A percentile compares a stretch with the other conserved stretches of the same genome.
phyloP scores from a whole-genome alignment of 176 grass and related monocot species.

The Microstegium vimineum region DNA sequence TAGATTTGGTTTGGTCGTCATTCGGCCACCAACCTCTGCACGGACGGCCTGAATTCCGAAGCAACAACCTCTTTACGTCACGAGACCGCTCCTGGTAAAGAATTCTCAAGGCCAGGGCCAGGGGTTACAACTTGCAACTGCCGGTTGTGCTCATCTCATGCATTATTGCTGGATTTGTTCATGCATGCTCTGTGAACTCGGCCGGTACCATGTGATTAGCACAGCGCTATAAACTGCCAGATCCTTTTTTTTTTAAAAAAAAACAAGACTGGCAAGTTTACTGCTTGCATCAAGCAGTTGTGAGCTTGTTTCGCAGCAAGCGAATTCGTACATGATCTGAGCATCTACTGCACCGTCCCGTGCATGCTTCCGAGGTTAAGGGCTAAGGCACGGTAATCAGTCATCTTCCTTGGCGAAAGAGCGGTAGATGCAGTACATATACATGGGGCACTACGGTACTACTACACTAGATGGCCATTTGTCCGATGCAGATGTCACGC shows the following conservation, averaged over 20 bases:
- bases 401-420: neutral
- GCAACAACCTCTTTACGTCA: neutral
- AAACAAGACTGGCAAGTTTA: neutral
- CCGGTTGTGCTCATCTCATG: neutral
- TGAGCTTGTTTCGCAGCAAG: too few relatives aligned
- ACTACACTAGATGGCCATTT: conserved; percentile 2
- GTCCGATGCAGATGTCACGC: conserved; percentile 23
- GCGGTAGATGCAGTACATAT: conserved; percentile 24
- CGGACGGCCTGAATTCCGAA: neutral
- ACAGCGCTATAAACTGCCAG: too few relatives aligned
- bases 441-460: neutral
- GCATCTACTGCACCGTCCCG: neutral
- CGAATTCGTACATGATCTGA: neutral
- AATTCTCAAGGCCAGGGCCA: neutral
- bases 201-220: too few relatives aligned
- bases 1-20: conserved; percentile 19
- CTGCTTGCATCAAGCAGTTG: neutral
- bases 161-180: too few relatives aligned
- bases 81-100: neutral
- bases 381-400: neutral
- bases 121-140: neutral
- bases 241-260: too few relatives aligned
- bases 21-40: neutral
- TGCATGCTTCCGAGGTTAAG: neutral
- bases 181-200: too few relatives aligned